A percentile compares a stretch with the other conserved stretches of the same genome.
Conservation (phyloP, 2,329 filamentous ascomycete genomes). For the Aspergillus pseudotamarii region DNA sequence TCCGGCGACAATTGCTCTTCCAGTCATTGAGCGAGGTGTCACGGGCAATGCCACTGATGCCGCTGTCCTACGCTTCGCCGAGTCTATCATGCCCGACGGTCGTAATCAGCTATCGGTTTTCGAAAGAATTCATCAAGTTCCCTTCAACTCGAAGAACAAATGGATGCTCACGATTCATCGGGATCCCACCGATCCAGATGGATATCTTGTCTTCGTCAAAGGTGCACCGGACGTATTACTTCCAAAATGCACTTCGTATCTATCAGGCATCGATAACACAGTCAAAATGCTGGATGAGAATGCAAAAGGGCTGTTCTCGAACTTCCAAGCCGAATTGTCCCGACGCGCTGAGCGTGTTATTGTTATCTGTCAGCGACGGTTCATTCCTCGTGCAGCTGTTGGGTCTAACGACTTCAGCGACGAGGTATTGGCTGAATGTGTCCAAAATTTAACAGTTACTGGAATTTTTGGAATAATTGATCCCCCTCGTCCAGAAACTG, state of each 20-base stretch:
- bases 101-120: constrained; percentile 60
- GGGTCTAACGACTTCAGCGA: constrained; percentile 55
- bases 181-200: constrained; percentile 36
- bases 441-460: constrained; percentile 51
- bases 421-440: constrained; percentile 48
- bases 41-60: constrained; percentile 78
- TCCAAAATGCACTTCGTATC: constrained; percentile 62
- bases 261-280: constrained; percentile 58
- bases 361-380: constrained; percentile 64
- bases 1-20: constrained; percentile 61
- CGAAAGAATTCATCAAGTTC: constrained; percentile 68
- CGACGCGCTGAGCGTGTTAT: constrained; percentile 71
- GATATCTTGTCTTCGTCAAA: constrained; percentile 60
- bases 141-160: constrained; percentile 84
- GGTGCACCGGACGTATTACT: constrained; percentile 77
- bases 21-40: constrained; percentile 64
- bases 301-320: constrained; percentile 55
- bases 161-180: constrained; percentile 68
- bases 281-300: constrained; percentile 54
- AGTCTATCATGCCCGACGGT: constrained; percentile 62
- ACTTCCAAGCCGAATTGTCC: constrained; percentile 69
- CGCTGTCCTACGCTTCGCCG: constrained; percentile 72
- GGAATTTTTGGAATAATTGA: constrained; percentile 55
- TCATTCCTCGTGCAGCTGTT: constrained; percentile 48
- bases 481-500: constrained; percentile 42